These are phyloP conservation scores for Aspergillus campestris DNA, from an alignment of 495 filamentous ascomycete species.

Conservation along the genomic window DNA sequence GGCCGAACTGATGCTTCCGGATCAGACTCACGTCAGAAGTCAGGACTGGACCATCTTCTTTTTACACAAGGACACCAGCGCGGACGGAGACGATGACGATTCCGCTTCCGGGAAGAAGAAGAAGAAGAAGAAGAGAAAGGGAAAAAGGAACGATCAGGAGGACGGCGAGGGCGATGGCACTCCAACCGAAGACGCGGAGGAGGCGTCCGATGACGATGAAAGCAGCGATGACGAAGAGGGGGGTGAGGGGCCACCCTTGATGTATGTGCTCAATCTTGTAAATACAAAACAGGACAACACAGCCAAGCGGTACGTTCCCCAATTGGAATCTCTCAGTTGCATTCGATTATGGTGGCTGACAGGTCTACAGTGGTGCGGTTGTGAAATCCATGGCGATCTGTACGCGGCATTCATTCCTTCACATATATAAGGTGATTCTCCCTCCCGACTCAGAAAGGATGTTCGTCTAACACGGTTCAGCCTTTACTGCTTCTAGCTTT, in stretches of 20 bases:
- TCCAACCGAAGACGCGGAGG: slow-evolving; percentile 38
- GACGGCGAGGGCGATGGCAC: slow-evolving; percentile 44
- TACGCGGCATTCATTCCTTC: slow-evolving; percentile 94
- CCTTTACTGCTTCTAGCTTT: slow-evolving; percentile 89
- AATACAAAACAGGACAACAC: slow-evolving; percentile 95
- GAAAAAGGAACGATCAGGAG: slow-evolving; percentile 22
- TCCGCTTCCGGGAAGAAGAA: slow-evolving; percentile 46
- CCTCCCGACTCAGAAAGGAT: not conserved
- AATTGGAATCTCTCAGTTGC: not conserved
- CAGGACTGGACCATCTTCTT: slow-evolving; percentile 99
- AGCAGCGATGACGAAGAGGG: slow-evolving; percentile 53
- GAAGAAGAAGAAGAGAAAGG: slow-evolving; percentile 34
- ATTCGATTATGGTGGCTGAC: not conserved
- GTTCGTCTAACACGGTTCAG: slow-evolving; percentile 36
- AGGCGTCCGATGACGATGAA: slow-evolving; percentile 35
- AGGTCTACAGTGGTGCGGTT: slow-evolving; percentile 66
- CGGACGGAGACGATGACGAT: slow-evolving; percentile 61
- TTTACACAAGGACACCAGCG: slow-evolving; percentile 83
- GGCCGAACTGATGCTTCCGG: slow-evolving; percentile 96
- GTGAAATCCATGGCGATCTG: slow-evolving; percentile 99
- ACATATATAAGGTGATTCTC: slow-evolving; percentile 83
- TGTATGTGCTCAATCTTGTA: slow-evolving; percentile 95
- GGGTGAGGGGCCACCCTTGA: slow-evolving; percentile 74
- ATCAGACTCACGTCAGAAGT: slow-evolving; percentile 89
- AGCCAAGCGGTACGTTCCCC: slow-evolving; percentile 57